Evolutionary conservation across 1,139 yeast genomes (phyloP).

Genomic region (Eremothecium gossypii): DNA sequence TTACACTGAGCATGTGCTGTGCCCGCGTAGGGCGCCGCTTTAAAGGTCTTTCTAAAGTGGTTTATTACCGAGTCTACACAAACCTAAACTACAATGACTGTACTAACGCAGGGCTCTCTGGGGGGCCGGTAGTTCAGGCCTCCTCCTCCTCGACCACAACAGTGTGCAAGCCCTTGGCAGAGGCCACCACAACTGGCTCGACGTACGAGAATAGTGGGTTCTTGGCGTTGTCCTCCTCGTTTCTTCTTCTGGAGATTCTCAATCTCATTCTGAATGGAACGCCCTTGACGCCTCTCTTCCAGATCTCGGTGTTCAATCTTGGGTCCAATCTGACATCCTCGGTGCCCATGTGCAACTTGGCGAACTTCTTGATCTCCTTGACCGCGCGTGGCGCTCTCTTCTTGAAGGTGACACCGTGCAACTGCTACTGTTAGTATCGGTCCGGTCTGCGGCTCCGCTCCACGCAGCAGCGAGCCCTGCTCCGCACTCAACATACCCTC

Average conservation of each 20-base stretch:
- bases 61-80: conserved; percentile 10
- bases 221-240: conserved; percentile 99
- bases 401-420: conserved; percentile 98
- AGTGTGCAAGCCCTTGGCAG: conserved; percentile 97
- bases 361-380: conserved; percentile 98
- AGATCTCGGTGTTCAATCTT: conserved; percentile 93
- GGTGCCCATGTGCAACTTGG: conserved; percentile 98
- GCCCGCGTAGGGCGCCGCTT: background rate
- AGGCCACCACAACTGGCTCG: conserved; percentile 91
- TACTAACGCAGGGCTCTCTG: conserved; percentile 3
- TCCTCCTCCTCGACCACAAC: conserved; percentile 90
- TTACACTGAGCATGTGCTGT: conserved; percentile 27
- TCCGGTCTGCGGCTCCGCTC: background rate
- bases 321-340: conserved; percentile 99
- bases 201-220: conserved; percentile 97
- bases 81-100: conserved; percentile 9
- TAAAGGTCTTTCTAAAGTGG: conserved; percentile 2
- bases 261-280: conserved; percentile 97
- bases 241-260: conserved; percentile 99
- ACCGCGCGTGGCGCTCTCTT: conserved; percentile 99
- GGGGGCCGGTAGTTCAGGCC: conserved; percentile 35
- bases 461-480: background rate
- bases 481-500: conserved; percentile 59
- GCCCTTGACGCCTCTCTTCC: conserved; percentile 99
- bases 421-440: conserved; percentile 36